Evolutionary conservation across 768 basidiomycete genomes (phyloP).

Genomic region (Lactarius sanguifluus): DNA sequence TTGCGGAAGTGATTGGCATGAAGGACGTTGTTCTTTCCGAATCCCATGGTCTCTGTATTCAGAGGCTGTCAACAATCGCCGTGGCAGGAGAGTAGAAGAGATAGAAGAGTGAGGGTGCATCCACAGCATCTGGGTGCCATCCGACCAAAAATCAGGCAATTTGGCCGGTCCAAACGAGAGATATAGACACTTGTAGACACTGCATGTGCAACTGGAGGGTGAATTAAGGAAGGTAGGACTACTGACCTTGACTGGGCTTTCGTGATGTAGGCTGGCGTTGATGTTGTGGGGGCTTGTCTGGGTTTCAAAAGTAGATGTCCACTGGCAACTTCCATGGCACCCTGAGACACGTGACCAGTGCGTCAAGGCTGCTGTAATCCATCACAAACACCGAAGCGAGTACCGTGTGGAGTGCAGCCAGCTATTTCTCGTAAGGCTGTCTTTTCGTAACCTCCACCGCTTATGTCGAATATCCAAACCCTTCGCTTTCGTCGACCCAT

Average conservation of each 20-base stretch:
- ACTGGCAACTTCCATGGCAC: neutral
- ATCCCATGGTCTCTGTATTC: slow-evolving; percentile 64
- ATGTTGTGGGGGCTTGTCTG: slow-evolving; percentile 17
- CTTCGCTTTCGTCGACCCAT: slow-evolving; percentile 38
- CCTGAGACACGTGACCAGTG: neutral
- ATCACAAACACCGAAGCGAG: slow-evolving; percentile 6
- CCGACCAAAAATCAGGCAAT: slow-evolving; percentile 22
- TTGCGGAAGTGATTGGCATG: slow-evolving; percentile 96
- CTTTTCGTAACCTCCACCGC: neutral
- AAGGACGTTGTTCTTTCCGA: slow-evolving; percentile 85
- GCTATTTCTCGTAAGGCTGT: neutral
- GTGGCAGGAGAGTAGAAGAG: slow-evolving; percentile 5
- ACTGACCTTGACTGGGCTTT: slow-evolving; percentile 39
- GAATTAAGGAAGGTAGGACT: slow-evolving; percentile 24
- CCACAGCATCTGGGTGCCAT: slow-evolving; percentile 23
- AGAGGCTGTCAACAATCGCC: slow-evolving; percentile 29
- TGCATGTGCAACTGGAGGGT: neutral
- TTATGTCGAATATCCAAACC: slow-evolving; percentile 35
- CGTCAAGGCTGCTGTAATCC: neutral
- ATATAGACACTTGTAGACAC: neutral
- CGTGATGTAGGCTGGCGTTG: slow-evolving; percentile 33
- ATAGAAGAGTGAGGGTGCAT: slow-evolving; percentile 13
- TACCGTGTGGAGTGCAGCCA: neutral
- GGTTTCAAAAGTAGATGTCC: slow-evolving; percentile 9
- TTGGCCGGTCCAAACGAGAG: slow-evolving; percentile 1